These are phyloP conservation scores for Peronospora destructor DNA, from an alignment of 352 stramenopile genomes.

Conservation along the genomic window DNA sequence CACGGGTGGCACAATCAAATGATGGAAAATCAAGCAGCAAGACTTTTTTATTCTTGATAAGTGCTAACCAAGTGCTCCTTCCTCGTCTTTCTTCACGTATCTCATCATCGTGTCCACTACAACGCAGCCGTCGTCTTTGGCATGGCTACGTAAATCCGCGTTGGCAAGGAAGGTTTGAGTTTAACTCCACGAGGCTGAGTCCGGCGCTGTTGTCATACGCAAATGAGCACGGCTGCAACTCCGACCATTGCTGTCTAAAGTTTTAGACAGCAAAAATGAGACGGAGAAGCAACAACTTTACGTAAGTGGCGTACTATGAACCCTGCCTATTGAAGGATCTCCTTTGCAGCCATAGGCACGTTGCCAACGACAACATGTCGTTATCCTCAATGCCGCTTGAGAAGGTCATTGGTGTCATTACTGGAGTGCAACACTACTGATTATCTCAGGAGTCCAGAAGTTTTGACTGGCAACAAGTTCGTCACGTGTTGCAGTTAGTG, in stretches of 20 bases:
- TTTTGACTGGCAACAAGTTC: too few relatives aligned
- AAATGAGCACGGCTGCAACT: too few relatives aligned
- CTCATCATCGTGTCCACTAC: constrained; percentile 11
- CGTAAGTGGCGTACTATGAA: constrained; percentile 9
- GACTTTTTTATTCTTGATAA: constrained; percentile 6
- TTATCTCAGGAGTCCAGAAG: too few relatives aligned
- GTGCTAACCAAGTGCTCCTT: constrained; percentile 17
- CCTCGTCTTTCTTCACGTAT: constrained; percentile 13
- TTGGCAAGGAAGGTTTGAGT: constrained; percentile 24
- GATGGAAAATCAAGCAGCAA: too few relatives aligned
- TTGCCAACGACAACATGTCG: constrained; percentile 7
- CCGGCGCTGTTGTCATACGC: constrained; percentile 18
- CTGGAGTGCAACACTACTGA: too few relatives aligned
- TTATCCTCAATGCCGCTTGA: not conserved
- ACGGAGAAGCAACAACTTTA: constrained; percentile 7
- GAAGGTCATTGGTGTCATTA: constrained; percentile 2
- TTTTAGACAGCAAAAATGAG: too few relatives aligned
- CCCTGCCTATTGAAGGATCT: constrained; percentile 12
- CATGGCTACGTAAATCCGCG: not conserved
- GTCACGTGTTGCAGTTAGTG: too few relatives aligned
- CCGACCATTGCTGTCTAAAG: too few relatives aligned
- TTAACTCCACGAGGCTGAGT: constrained; percentile 26
- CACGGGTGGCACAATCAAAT: too few relatives aligned
- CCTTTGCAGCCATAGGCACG: not conserved
- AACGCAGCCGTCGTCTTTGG: constrained; percentile 6